Conservation (phyloP, 2,329 filamentous ascomycete species). For the Cladosporium sp. region DNA sequence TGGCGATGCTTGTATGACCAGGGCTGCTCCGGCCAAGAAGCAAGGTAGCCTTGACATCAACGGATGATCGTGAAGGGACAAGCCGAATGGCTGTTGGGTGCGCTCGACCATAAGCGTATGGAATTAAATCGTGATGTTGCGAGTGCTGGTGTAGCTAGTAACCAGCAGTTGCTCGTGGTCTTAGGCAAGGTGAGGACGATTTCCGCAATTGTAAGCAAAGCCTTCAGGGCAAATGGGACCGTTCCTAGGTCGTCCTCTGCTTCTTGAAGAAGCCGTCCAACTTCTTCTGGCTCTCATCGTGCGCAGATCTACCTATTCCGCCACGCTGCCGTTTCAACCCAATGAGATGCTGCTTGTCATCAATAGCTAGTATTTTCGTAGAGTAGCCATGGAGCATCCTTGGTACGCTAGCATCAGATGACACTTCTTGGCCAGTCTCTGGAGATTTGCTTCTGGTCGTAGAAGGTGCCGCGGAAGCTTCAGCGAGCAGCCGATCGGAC, state of each 20-base stretch:
- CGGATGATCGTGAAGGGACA: background rate
- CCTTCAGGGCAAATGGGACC: background rate
- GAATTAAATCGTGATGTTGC: background rate
- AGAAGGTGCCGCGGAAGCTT: background rate
- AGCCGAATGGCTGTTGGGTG: background rate
- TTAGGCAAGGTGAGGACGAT: background rate
- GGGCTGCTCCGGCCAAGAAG: background rate
- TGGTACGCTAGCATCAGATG: background rate
- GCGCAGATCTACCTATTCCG: conserved; percentile 75
- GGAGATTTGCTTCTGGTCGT: background rate
- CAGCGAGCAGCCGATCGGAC: background rate
- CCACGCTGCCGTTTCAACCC: conserved; percentile 77
- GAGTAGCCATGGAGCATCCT: conserved; percentile 43
- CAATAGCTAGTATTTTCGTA: conserved; percentile 62
- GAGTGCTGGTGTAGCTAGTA: background rate
- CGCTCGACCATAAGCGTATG: background rate
- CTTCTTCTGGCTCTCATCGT: conserved; percentile 74
- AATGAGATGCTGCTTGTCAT: conserved; percentile 70
- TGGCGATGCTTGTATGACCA: background rate
- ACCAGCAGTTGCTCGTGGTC: background rate
- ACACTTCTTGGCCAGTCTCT: background rate
- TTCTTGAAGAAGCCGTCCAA: conserved; percentile 75
- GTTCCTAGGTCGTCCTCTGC: conserved; percentile 24
- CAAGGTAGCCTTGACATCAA: background rate
- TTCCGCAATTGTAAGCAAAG: background rate